phyloP scores from a whole-genome alignment of 2,329 filamentous ascomycete genomes.

The Clarireedia hainanense region DNA sequence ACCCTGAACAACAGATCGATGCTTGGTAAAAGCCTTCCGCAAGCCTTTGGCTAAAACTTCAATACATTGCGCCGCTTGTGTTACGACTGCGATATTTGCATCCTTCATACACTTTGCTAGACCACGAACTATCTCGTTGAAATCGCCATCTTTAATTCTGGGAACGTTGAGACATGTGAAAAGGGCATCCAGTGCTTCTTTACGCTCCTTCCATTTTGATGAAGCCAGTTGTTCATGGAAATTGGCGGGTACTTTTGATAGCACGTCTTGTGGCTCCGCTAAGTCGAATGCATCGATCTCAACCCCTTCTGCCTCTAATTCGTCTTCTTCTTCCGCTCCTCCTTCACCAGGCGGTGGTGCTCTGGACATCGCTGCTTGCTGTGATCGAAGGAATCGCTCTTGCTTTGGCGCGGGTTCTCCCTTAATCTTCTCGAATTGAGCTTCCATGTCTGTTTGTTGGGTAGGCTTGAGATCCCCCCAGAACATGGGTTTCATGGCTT shows the following conservation, averaged over 20 bases:
- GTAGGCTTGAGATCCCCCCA: constrained; percentile 94
- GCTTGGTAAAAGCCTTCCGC: constrained; percentile 68
- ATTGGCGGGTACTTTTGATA: constrained; percentile 71
- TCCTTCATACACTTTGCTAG: constrained; percentile 98
- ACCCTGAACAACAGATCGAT: constrained; percentile 71
- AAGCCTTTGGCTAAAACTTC: constrained; percentile 83
- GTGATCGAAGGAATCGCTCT: constrained; percentile 77
- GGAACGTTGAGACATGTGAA: constrained; percentile 73
- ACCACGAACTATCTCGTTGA: constrained; percentile 72
- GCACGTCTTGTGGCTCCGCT: constrained; percentile 79
- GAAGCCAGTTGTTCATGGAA: constrained; percentile 80
- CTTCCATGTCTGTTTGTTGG: constrained; percentile 88
- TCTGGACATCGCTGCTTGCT: constrained; percentile 76
- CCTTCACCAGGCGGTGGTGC: constrained; percentile 52
- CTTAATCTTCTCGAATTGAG: constrained; percentile 89
- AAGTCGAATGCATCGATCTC: constrained; percentile 78
- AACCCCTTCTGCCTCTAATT: constrained; percentile 46
- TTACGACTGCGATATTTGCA: constrained; percentile 91
- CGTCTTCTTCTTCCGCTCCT: constrained; percentile 51
- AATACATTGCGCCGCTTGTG: constrained; percentile 85
- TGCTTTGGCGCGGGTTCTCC: constrained; percentile 82
- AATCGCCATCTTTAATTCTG: constrained; percentile 84
- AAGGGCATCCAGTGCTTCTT: constrained; percentile 83
- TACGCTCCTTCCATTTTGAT: constrained; percentile 97
- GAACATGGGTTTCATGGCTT: constrained; percentile 97